Evolutionary conservation across 495 filamentous ascomycete species (phyloP).

Genomic region (Niebla homalea): DNA sequence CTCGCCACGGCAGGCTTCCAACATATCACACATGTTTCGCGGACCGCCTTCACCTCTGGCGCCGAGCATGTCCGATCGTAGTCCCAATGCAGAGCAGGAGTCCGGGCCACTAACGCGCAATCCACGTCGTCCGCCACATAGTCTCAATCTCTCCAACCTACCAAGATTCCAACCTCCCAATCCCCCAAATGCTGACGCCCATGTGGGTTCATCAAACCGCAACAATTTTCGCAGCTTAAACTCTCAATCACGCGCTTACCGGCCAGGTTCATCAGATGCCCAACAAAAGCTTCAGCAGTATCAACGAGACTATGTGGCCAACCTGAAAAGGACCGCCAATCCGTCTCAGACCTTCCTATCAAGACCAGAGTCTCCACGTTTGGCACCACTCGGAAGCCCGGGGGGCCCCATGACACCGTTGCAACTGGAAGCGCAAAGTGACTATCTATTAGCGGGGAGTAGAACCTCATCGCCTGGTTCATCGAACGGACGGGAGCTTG

Average conservation of each 20-base stretch:
- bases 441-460: conserved; percentile 37
- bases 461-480: conserved; percentile 12
- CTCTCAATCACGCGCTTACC: conserved; percentile 2
- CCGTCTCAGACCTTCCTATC: conserved; percentile 10
- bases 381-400: conserved; percentile 58
- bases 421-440: conserved; percentile 45
- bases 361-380: conserved; percentile 39
- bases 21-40: no score
- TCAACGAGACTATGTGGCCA: conserved; percentile 46
- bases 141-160: conserved; percentile 29
- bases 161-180: conserved; percentile 38
- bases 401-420: conserved; percentile 63
- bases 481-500: conserved; percentile 18
- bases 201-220: neutral
- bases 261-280: conserved; percentile 23
- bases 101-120: neutral
- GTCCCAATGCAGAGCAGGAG: neutral
- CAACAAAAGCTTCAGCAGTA: conserved; percentile 42
- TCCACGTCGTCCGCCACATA: neutral
- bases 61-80: neutral
- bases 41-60: neutral
- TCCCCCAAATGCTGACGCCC: conserved; percentile 23
- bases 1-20: no score
- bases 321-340: conserved; percentile 30
- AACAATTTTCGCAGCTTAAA: conserved; percentile 1